Evolutionary conservation across 371 early-diverging fungal species (phyloP).

Genomic region (Polyrhizophydium stewartii): DNA sequence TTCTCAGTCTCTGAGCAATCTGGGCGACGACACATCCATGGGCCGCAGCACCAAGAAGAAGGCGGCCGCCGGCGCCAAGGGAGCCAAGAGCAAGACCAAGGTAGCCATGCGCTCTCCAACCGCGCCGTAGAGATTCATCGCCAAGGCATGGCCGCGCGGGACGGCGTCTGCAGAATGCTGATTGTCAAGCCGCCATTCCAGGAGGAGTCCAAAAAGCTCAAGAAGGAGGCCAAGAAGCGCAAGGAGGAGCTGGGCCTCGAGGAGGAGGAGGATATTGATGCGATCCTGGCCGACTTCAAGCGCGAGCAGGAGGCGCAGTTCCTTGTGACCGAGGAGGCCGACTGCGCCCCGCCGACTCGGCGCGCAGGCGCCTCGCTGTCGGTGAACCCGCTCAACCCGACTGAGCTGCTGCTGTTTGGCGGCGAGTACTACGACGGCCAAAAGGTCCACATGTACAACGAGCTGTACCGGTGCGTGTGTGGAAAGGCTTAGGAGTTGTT

Average conservation of each 20-base stretch:
- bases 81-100: slow-evolving; percentile 5
- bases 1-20: no score
- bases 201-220: slow-evolving; percentile 37
- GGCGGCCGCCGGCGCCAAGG: not conserved
- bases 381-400: slow-evolving; percentile 49
- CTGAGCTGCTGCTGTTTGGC: slow-evolving; percentile 59
- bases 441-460: slow-evolving; percentile 38
- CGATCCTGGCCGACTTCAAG: slow-evolving; percentile 50
- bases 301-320: slow-evolving; percentile 41
- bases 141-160: not conserved
- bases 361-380: slow-evolving; percentile 51
- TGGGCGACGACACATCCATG: no score
- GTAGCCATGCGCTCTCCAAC: not conserved
- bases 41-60: slow-evolving; percentile 22
- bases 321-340: slow-evolving; percentile 45
- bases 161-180: not conserved
- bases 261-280: slow-evolving; percentile 60
- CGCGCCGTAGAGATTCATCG: not conserved
- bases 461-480: slow-evolving; percentile 27
- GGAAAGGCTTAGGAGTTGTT: no score
- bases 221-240: slow-evolving; percentile 37
- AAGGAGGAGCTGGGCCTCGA: slow-evolving; percentile 34
- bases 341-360: slow-evolving; percentile 44
- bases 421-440: slow-evolving; percentile 59
- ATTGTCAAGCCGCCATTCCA: not conserved